phyloP scores from a whole-genome alignment of 169 alveolate species.

The Toxoplasma gondii region DNA sequence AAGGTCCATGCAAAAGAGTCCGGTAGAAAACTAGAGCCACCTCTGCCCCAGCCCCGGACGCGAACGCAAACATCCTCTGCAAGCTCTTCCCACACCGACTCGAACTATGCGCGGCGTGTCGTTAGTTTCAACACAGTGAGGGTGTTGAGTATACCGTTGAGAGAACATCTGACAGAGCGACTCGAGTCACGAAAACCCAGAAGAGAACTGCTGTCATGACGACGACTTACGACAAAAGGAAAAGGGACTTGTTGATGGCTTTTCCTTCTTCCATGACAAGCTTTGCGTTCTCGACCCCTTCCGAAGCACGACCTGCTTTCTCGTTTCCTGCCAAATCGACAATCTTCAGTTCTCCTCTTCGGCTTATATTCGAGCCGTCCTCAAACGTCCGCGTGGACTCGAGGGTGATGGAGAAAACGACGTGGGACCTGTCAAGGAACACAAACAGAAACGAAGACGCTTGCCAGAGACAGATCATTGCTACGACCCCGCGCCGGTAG shows the following conservation, averaged over 20 bases:
- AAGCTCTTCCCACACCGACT: too few relatives aligned
- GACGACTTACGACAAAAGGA: constrained; percentile 63
- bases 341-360: constrained; percentile 78
- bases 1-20: too few relatives aligned
- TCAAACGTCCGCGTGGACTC: constrained; percentile 76
- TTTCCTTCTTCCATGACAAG: constrained; percentile 79
- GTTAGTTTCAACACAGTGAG: too few relatives aligned
- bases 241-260: constrained; percentile 78
- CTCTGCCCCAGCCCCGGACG: too few relatives aligned
- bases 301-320: constrained; percentile 80
- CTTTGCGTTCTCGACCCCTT: constrained; percentile 79
- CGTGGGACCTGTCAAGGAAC: constrained; percentile 78
- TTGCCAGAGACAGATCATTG: background rate
- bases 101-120: too few relatives aligned
- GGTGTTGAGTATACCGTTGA: too few relatives aligned
- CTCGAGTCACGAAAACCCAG: too few relatives aligned
- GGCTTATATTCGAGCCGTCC: constrained; percentile 77
- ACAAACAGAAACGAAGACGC: background rate
- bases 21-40: too few relatives aligned
- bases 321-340: constrained; percentile 83
- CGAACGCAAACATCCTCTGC: too few relatives aligned
- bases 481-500: too few relatives aligned
- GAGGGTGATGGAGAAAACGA: constrained; percentile 80
- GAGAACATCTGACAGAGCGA: too few relatives aligned
- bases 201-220: too few relatives aligned